phyloP scores from a whole-genome alignment of 495 filamentous ascomycete species.

The Tuber aestivum region DNA sequence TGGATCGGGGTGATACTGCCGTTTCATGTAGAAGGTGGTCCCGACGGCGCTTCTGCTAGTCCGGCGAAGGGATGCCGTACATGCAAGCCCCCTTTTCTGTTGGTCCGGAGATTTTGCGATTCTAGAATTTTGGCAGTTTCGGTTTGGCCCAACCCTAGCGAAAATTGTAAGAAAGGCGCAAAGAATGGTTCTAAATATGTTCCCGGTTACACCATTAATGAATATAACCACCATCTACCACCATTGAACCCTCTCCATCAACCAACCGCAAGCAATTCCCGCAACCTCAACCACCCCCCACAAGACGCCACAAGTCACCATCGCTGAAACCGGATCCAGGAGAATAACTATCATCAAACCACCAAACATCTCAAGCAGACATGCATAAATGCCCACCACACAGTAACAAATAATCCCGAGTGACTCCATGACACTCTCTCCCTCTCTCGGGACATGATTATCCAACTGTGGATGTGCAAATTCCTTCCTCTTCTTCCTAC shows the following conservation, averaged over 20 bases:
- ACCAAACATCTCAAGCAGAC: neutral
- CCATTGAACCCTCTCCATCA: neutral
- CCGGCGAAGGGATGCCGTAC: no score
- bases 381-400: neutral
- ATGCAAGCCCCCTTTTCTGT: no score
- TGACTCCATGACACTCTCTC: neutral
- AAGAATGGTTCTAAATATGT: neutral
- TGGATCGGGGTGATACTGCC: no score
- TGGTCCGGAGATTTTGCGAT: no score
- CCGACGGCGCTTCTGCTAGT: no score
- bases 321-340: neutral
- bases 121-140: no score
- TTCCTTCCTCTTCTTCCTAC: neutral
- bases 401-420: neutral
- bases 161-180: no score
- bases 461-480: neutral
- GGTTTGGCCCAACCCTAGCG: no score
- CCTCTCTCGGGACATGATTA: neutral
- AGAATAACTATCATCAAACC: neutral
- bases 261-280: neutral
- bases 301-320: neutral
- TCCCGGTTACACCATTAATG: neutral
- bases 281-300: neutral
- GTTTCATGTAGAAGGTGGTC: no score
- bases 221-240: neutral